Evolutionary conservation across 192 early-diverging fungal species (phyloP), one percentile per base, ranked within the genome.

Genomic region (Linnemannia zychae): DNA sequence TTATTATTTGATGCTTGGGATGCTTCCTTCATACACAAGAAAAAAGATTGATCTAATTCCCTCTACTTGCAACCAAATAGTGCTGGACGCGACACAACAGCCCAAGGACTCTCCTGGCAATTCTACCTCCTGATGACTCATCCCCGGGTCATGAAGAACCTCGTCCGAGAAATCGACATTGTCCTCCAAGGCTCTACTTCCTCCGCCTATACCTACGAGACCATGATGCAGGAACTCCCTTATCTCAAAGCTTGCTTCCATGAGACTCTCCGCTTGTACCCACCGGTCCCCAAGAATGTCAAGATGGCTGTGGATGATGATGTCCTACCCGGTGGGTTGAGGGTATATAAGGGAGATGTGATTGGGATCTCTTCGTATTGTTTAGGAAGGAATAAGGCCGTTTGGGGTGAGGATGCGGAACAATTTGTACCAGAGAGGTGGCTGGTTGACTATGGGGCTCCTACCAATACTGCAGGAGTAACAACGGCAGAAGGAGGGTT

Each of bases 271-370:
- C 80, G 91, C 15, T 34, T 90, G 2, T 76, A 88, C 49, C 87
- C 92, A 5, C 84, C 91, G 24, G 93, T 96, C 12, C 95, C 94
- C 31, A 52, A 36, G 13, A 90, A 94, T 33, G 75, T 89, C 49
- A 82, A 91, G 63, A 73, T 76, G 36, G 76, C 90, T 3, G 67
- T 77, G 0, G 47, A 76, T 24, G 87, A 91, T 48, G 89, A 84
- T 31, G 47, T 88, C 7, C 63, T 94, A 3, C 88, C 87, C 1
- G 90, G 90, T 37, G 88, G 91, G 11, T 20, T 80, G 11, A 44
- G 67, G 13, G 87, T 96, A 33, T 78, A 82, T 18, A 90, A 86
- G 34, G 94, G 93, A 2, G 87, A 90, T 13, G 38, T 71, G 22
- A 84, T 95, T 2, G 71, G 48, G 0, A 78, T 93, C 48, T 86